Evolutionary conservation across 2,329 filamentous ascomycete species (phyloP).

Genomic region (Calonectria pteridis): DNA sequence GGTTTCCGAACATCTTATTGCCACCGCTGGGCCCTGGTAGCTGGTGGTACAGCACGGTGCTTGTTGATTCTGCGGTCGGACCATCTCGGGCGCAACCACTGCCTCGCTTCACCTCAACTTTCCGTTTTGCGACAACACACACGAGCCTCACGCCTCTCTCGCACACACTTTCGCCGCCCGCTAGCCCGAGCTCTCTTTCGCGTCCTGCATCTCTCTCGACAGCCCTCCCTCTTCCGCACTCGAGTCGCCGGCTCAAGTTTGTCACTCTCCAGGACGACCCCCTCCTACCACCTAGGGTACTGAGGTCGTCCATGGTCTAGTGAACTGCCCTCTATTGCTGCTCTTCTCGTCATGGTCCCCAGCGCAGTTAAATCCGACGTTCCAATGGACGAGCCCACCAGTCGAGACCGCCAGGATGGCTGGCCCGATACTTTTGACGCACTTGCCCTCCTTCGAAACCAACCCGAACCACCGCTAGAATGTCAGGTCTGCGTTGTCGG

Average conservation of each 20-base stretch:
- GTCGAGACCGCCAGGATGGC: constrained; percentile 45
- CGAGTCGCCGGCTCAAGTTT: constrained; percentile 15
- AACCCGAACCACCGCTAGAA: constrained; percentile 59
- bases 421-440: constrained; percentile 56
- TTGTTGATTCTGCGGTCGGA: constrained; percentile 37
- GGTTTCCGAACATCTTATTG: constrained; percentile 17
- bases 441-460: constrained; percentile 62
- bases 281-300: constrained; percentile 35
- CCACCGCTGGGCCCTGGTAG: constrained; percentile 28
- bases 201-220: constrained; percentile 9
- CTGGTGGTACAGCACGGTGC: constrained; percentile 38
- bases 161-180: constrained; percentile 20
- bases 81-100: constrained; percentile 31
- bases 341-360: constrained; percentile 45
- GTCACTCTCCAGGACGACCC: constrained; percentile 40
- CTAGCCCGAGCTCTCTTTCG: constrained; percentile 18
- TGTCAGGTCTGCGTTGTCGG: constrained; percentile 66
- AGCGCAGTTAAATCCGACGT: constrained; percentile 51
- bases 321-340: constrained; percentile 27
- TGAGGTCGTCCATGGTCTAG: constrained; percentile 47
- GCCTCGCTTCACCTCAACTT: constrained; percentile 31
- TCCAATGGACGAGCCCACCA: constrained; percentile 42
- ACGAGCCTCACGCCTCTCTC: constrained; percentile 6
- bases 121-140: constrained; percentile 23
- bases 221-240: constrained; percentile 5